Conservation (phyloP, 2,329 filamentous ascomycete species). For the Epichloe amarillans region DNA sequence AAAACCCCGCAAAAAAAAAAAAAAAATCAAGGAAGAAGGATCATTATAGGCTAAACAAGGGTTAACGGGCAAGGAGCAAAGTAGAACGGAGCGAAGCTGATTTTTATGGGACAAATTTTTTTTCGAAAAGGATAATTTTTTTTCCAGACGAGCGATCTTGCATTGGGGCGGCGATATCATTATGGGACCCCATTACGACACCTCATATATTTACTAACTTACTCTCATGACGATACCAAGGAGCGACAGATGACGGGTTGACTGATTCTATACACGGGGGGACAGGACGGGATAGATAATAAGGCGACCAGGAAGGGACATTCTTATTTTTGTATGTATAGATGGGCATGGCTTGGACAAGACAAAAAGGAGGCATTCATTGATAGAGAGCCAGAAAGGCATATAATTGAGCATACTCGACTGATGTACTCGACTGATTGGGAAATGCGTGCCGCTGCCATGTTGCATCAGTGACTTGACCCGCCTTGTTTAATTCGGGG, state of each 20-base stretch:
- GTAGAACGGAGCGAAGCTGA: background rate
- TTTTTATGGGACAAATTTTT: background rate
- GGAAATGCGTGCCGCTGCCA: background rate
- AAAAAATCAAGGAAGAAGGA: background rate
- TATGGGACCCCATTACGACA: background rate
- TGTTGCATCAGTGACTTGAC: no score
- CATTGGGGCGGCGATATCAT: slow-evolving; percentile 4
- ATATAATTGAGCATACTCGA: background rate
- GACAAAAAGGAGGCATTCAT: background rate
- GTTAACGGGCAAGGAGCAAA: background rate
- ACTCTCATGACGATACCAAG: slow-evolving; percentile 1
- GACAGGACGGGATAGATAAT: background rate
- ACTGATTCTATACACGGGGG: background rate
- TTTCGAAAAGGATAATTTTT: background rate
- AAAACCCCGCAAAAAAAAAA: background rate
- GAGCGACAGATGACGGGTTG: background rate
- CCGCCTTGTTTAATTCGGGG: no score
- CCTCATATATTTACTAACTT: background rate
- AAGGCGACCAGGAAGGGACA: background rate
- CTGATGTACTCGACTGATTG: background rate
- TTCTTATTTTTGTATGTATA: background rate
- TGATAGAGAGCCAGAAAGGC: slow-evolving; percentile 1
- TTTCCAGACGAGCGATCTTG: slow-evolving; percentile 5
- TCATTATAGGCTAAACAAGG: background rate
- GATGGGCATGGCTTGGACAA: background rate